Percentiles rank a stretch among this genome's conserved stretches.
Conservation (phyloP, 129 eudicot species). For the Rutidosis leptorrhynchoides region DNA sequence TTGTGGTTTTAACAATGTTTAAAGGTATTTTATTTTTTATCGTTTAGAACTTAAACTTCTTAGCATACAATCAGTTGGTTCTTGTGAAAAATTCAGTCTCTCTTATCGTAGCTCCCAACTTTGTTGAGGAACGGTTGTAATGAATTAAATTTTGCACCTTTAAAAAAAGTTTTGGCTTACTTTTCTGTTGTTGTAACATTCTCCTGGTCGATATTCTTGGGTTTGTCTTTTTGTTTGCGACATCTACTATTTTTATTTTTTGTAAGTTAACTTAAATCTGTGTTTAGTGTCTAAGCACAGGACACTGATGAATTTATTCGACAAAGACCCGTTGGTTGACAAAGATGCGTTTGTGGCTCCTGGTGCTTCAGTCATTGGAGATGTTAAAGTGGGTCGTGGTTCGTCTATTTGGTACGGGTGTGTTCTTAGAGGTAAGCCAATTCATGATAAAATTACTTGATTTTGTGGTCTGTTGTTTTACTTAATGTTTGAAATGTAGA, state of each 20-base stretch:
- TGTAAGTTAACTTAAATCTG: background rate
- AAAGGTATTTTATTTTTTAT: background rate
- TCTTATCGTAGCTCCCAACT: background rate
- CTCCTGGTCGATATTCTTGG: background rate
- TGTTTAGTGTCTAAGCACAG: constrained; percentile 83
- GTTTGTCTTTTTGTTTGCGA: background rate
- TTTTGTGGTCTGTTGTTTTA: constrained; percentile 3
- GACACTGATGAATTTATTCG: constrained; percentile 75
- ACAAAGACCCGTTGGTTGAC: constrained; percentile 74
- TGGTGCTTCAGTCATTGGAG: constrained; percentile 86
- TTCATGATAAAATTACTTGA: background rate
- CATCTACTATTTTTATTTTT: constrained; percentile 1
- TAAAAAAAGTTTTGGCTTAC: background rate
- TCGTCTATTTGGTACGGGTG: constrained; percentile 98
- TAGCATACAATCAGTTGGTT: background rate
- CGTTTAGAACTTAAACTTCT: constrained; percentile 3
- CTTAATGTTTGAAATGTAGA: constrained; percentile 12
- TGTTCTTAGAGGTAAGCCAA: constrained; percentile 77
- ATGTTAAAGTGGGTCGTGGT: constrained; percentile 73
- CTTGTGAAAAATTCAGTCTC: background rate
- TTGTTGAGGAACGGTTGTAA: background rate
- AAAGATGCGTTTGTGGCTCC: constrained; percentile 93
- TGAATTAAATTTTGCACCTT: constrained; percentile 10
- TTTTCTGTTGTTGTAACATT: background rate
- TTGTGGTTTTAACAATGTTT: background rate